These are phyloP conservation scores for Sordariomycetes sp. DNA, from an alignment of 2,329 filamentous ascomycete genomes.

Conservation along the genomic window DNA sequence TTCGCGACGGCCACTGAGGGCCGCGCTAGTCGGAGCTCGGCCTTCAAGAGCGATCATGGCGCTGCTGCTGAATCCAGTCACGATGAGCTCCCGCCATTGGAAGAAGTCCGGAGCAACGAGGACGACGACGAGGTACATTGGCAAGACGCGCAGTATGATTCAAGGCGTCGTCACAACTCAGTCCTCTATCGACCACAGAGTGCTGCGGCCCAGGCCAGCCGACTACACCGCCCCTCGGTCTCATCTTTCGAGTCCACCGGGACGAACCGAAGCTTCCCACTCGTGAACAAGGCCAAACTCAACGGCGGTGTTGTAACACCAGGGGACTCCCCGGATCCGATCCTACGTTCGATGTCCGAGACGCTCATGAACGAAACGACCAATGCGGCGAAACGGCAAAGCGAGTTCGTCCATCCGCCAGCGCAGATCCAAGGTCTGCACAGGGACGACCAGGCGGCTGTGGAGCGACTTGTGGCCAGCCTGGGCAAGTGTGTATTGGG, in stretches of 20 bases:
- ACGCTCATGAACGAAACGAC: conserved; percentile 37
- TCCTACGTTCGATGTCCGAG: conserved; percentile 37
- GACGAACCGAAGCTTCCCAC: conserved; percentile 53
- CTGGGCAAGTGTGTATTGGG: conserved; percentile 52
- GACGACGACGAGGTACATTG: conserved; percentile 10
- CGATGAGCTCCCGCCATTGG: conserved; percentile 3
- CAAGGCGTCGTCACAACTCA: conserved; percentile 18
- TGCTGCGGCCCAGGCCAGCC: conserved; percentile 14
- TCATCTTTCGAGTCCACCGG: conserved; percentile 49
- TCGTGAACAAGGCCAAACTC: conserved; percentile 42
- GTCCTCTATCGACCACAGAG: conserved; percentile 27
- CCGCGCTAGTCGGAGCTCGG: conserved; percentile 26
- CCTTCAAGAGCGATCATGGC: conserved; percentile 8
- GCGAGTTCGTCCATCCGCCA: background rate
- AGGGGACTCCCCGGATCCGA: conserved; percentile 38
- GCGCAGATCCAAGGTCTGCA: conserved; percentile 29
- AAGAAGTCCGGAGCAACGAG: conserved; percentile 7
- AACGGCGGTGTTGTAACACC: conserved; percentile 38
- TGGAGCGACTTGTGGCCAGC: conserved; percentile 50
- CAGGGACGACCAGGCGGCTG: conserved; percentile 49
- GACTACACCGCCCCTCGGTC: conserved; percentile 44
- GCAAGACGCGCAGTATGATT: background rate
- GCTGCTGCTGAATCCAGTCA: conserved; percentile 5
- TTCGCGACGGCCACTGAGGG: conserved; percentile 50
- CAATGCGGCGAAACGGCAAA: conserved; percentile 17